Evolutionary conservation across 2,329 filamentous ascomycete species (phyloP).

Genomic region (Phaeophleospora eucalypticola): DNA sequence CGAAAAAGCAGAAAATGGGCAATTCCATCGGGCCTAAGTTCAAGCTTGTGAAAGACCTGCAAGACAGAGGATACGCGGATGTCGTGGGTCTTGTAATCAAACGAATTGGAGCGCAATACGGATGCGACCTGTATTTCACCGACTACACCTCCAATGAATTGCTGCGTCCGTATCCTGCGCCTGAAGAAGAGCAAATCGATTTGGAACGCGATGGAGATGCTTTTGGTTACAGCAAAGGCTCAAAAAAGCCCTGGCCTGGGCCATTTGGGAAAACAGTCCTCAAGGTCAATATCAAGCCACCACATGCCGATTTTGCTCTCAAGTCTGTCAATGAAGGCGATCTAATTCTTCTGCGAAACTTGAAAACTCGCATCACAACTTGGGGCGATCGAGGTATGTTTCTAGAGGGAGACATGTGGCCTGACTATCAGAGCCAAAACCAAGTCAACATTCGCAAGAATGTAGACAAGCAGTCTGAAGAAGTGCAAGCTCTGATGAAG

Average conservation of each 20-base stretch:
- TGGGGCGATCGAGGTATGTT: slow-evolving; percentile 39
- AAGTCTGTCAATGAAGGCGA: slow-evolving; percentile 54
- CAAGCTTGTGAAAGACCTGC: slow-evolving; percentile 60
- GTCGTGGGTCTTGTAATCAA: slow-evolving; percentile 68
- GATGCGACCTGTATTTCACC: slow-evolving; percentile 65
- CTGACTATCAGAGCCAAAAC: slow-evolving; percentile 50
- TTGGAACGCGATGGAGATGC: slow-evolving; percentile 26
- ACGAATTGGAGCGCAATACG: slow-evolving; percentile 41
- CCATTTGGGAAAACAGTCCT: slow-evolving; percentile 70
- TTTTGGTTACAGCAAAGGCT: slow-evolving; percentile 30
- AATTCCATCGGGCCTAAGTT: slow-evolving; percentile 47
- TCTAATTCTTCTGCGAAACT: slow-evolving; percentile 66
- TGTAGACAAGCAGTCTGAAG: slow-evolving; percentile 27
- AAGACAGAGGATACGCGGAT: slow-evolving; percentile 58
- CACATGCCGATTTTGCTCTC: slow-evolving; percentile 59
- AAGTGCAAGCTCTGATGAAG: slow-evolving; percentile 55
- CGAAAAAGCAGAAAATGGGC: slow-evolving; percentile 10
- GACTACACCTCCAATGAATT: slow-evolving; percentile 72
- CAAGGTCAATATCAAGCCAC: slow-evolving; percentile 66
- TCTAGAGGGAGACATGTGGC: slow-evolving; percentile 69
- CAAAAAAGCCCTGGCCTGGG: slow-evolving; percentile 59
- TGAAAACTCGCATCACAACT: slow-evolving; percentile 60
- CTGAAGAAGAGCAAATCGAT: slow-evolving; percentile 31
- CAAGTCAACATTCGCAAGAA: slow-evolving; percentile 51
- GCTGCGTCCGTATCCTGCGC: slow-evolving; percentile 56